phyloP scores from a whole-genome alignment of 2,329 filamentous ascomycete genomes.

The Alternaria rosae region DNA sequence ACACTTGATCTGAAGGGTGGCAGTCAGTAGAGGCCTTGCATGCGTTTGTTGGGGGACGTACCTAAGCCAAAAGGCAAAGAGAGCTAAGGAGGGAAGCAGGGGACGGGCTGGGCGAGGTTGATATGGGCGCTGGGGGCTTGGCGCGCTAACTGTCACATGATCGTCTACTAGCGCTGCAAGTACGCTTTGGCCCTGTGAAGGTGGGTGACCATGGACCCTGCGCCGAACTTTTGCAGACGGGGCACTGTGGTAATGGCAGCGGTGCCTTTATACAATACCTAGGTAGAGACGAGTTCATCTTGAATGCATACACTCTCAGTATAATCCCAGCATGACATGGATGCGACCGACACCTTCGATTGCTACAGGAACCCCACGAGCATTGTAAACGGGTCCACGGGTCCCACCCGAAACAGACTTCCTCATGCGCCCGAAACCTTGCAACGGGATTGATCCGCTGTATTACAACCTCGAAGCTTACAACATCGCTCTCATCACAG shows the following conservation, averaged over 20 bases:
- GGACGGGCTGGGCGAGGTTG: neutral
- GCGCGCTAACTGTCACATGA: neutral
- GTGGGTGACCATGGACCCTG: neutral
- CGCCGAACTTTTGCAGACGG: neutral
- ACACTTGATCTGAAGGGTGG: neutral
- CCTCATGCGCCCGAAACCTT: too few relatives aligned
- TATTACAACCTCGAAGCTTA: neutral
- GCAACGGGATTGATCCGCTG: too few relatives aligned
- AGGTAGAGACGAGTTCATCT: too few relatives aligned
- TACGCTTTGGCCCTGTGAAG: neutral
- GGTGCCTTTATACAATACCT: neutral
- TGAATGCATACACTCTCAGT: too few relatives aligned
- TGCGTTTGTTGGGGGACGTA: neutral
- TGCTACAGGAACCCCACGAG: too few relatives aligned
- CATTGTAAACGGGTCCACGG: too few relatives aligned
- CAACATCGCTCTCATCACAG: neutral
- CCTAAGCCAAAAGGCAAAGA: conserved; percentile 4
- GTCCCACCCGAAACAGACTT: too few relatives aligned
- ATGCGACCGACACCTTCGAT: neutral
- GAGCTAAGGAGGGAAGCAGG: neutral
- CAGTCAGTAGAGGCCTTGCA: neutral
- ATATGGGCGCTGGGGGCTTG: neutral
- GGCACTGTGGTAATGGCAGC: neutral
- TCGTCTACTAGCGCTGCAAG: neutral
- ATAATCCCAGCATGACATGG: too few relatives aligned